Conservation (phyloP, 1,139 yeast species). For the Suhomyces anneliseae region DNA sequence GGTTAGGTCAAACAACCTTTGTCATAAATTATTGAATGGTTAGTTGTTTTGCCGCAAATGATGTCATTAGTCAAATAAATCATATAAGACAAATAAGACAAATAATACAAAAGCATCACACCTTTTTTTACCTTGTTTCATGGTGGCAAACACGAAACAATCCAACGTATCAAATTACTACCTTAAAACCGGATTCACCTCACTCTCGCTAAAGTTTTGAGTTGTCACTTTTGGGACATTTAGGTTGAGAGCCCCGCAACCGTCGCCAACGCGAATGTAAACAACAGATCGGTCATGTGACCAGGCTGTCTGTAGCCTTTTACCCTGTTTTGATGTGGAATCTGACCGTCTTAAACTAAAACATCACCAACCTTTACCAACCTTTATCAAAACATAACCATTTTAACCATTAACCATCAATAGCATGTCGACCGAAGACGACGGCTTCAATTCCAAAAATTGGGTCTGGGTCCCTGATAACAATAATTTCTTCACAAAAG, state of each 20-base stretch:
- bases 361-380: not conserved
- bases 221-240: not conserved
- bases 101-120: too few species aligned
- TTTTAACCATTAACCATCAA: not conserved
- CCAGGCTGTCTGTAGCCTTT: not conserved
- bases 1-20: too few species aligned
- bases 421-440: slow-evolving; percentile 36
- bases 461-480: slow-evolving; percentile 86
- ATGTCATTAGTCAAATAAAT: too few species aligned
- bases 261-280: slow-evolving; percentile 4
- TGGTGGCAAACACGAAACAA: too few species aligned
- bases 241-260: not conserved
- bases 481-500: slow-evolving; percentile 65
- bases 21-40: too few species aligned
- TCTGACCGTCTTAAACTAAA: not conserved
- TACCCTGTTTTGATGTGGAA: slow-evolving; percentile 1
- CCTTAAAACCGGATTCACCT: too few species aligned
- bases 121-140: too few species aligned
- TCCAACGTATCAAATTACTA: too few species aligned
- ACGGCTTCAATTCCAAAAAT: slow-evolving; percentile 53
- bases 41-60: too few species aligned
- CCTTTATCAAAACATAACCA: not conserved
- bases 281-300: slow-evolving; percentile 4
- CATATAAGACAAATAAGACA: too few species aligned
- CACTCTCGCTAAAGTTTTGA: too few species aligned